A percentile compares a stretch with the other conserved stretches of the same genome.
These are phyloP conservation scores for Colletotrichum trifolii DNA, from an alignment of 2,329 filamentous ascomycete species.

Conservation along the genomic window DNA sequence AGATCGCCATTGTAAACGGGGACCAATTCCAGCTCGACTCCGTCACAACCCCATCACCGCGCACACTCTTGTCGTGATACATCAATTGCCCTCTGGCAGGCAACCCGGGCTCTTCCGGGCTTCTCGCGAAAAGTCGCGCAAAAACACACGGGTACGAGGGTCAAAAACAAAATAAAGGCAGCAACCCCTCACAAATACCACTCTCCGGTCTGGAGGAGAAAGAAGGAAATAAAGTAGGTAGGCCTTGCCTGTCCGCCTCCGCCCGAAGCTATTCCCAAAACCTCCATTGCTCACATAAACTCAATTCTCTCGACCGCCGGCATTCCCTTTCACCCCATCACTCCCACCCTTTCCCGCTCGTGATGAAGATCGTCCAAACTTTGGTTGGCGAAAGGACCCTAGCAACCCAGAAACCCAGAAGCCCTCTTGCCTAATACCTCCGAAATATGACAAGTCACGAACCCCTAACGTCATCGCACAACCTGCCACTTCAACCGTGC, in stretches of 20 bases:
- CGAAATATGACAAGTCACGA: too few species aligned
- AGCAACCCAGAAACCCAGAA: too few species aligned
- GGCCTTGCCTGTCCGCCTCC: too few species aligned
- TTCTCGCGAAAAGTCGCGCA: neutral
- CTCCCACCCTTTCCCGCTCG: neutral
- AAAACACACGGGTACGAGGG: neutral
- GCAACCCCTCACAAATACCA: neutral
- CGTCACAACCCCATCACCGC: conserved; percentile 12
- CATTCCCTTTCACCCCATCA: neutral
- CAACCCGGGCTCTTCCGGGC: neutral
- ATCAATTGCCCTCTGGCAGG: neutral
- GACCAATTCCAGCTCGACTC: conserved; percentile 8
- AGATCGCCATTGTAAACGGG: conserved; percentile 31
- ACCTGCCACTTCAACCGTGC: too few species aligned
- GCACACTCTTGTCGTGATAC: conserved; percentile 7
- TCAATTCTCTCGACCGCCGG: neutral
- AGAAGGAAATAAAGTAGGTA: too few species aligned
- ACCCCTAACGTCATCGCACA: too few species aligned
- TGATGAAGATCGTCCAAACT: neutral
- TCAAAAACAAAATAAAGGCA: neutral
- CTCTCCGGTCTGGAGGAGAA: neutral
- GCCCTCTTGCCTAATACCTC: too few species aligned
- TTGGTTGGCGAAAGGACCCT: too few species aligned
- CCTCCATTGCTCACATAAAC: neutral
- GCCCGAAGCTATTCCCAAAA: too few species aligned